Conservation (phyloP, 495 filamentous ascomycete species). For the Choiromyces venosus region DNA sequence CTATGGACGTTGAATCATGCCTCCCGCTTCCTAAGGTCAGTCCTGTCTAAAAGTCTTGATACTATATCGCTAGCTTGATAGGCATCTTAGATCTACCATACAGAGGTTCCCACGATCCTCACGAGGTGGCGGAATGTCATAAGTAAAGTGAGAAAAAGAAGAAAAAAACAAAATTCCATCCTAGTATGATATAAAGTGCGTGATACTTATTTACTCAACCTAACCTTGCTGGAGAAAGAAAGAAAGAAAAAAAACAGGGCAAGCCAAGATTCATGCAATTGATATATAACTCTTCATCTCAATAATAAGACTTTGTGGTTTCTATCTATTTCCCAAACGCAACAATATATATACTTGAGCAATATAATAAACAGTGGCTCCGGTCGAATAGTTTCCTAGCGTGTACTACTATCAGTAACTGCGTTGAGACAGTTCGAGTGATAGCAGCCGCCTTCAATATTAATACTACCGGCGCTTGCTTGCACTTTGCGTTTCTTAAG, state of each 20-base stretch:
- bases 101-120: slow-evolving; percentile 35
- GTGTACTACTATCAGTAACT: background rate
- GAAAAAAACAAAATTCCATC: background rate
- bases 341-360: background rate
- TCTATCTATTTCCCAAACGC: background rate
- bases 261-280: slow-evolving; percentile 4
- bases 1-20: background rate
- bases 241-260: background rate
- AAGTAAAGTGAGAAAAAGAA: background rate
- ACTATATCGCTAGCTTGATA: slow-evolving; percentile 5
- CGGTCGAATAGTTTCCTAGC: background rate
- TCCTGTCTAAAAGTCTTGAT: slow-evolving; percentile 36
- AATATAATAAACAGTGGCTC: background rate
- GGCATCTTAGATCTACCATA: slow-evolving; percentile 29
- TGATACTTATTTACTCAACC: background rate
- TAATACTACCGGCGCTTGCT: background rate
- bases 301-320: background rate
- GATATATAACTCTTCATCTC: background rate
- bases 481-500: background rate
- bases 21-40: slow-evolving; percentile 15
- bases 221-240: background rate
- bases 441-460: background rate
- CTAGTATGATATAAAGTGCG: background rate
- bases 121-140: background rate
- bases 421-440: background rate